Evolutionary conservation across 2,329 filamentous ascomycete genomes (phyloP).

Genomic region (Pseudonectria foliicola): DNA sequence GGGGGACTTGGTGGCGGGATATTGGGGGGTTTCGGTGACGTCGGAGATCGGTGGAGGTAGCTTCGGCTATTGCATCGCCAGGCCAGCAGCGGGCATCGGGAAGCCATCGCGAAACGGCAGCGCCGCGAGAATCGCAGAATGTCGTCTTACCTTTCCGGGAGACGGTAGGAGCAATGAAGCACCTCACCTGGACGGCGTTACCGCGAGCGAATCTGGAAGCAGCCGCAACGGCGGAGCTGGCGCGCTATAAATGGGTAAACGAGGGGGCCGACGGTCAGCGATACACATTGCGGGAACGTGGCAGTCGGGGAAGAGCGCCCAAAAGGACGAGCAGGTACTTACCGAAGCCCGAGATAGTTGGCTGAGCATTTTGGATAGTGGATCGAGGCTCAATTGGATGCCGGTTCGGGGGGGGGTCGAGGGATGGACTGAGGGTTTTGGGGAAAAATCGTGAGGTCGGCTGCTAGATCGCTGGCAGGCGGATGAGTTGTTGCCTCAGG

Average conservation of each 20-base stretch:
- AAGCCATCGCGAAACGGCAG: neutral
- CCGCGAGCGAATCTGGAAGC: slow-evolving; percentile 37
- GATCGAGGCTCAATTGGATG: slow-evolving; percentile 42
- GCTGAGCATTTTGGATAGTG: slow-evolving; percentile 46
- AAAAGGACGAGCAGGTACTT: slow-evolving; percentile 25
- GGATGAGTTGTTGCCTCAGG: slow-evolving; percentile 21
- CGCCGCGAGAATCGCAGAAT: slow-evolving; percentile 1
- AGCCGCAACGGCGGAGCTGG: slow-evolving; percentile 42
- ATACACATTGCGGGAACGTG: no score
- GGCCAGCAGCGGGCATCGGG: slow-evolving; percentile 10
- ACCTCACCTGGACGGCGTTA: slow-evolving; percentile 42
- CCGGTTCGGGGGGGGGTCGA: slow-evolving; percentile 26
- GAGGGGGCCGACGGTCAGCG: slow-evolving; percentile 4
- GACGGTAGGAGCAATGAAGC: slow-evolving; percentile 54
- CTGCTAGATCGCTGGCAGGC: slow-evolving; percentile 20
- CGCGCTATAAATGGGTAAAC: slow-evolving; percentile 35
- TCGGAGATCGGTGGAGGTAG: slow-evolving; percentile 21
- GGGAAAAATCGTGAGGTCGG: slow-evolving; percentile 37
- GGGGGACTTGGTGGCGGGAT: slow-evolving; percentile 1
- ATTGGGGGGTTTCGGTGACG: slow-evolving; percentile 13
- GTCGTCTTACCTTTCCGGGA: slow-evolving; percentile 52
- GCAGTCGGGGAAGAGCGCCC: no score
- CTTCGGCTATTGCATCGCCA: slow-evolving; percentile 20
- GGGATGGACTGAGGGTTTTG: slow-evolving; percentile 34
- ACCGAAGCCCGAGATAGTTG: slow-evolving; percentile 51